Evolutionary conservation across 2,329 filamentous ascomycete genomes (phyloP).

Genomic region (Trichoderma sp.): DNA sequence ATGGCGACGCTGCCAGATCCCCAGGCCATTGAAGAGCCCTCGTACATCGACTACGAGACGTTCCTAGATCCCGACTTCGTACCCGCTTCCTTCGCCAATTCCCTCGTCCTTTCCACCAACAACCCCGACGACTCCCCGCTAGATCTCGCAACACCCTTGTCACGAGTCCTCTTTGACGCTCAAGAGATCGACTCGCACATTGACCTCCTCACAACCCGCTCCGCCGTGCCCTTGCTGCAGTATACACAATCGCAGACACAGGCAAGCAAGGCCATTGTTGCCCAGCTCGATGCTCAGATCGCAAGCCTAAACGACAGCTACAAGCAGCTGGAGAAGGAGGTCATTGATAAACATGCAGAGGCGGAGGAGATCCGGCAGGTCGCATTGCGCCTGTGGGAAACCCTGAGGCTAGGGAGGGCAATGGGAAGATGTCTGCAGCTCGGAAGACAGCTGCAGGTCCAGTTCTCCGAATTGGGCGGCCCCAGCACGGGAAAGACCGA

Average conservation of each 20-base stretch:
- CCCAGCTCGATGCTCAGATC: constrained; percentile 78
- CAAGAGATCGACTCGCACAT: constrained; percentile 98
- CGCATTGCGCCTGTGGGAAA: constrained; percentile 77
- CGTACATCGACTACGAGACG: constrained; percentile 94
- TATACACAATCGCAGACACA: constrained; percentile 75
- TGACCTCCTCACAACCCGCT: constrained; percentile 81
- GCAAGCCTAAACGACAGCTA: constrained; percentile 81
- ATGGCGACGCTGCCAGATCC: constrained; percentile 18
- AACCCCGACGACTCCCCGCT: constrained; percentile 86
- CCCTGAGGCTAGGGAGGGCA: constrained; percentile 72
- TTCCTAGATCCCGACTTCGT: constrained; percentile 85
- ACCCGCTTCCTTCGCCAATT: constrained; percentile 80
- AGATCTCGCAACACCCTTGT: constrained; percentile 91
- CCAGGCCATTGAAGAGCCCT: constrained; percentile 52
- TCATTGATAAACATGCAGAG: constrained; percentile 79
- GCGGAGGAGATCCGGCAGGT: constrained; percentile 81
- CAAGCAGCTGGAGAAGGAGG: constrained; percentile 80
- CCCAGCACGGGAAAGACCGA: constrained; percentile 63
- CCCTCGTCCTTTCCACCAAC: constrained; percentile 85
- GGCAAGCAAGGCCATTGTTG: constrained; percentile 70
- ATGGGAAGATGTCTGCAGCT: constrained; percentile 79
- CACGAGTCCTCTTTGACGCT: constrained; percentile 90
- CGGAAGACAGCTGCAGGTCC: constrained; percentile 83
- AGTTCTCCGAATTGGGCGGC: constrained; percentile 65
- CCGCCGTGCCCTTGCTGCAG: constrained; percentile 76